Evolutionary conservation across 495 filamentous ascomycete species (phyloP), one percentile per base, ranked within the genome.

Genomic region (Bacidia gigantensis): DNA sequence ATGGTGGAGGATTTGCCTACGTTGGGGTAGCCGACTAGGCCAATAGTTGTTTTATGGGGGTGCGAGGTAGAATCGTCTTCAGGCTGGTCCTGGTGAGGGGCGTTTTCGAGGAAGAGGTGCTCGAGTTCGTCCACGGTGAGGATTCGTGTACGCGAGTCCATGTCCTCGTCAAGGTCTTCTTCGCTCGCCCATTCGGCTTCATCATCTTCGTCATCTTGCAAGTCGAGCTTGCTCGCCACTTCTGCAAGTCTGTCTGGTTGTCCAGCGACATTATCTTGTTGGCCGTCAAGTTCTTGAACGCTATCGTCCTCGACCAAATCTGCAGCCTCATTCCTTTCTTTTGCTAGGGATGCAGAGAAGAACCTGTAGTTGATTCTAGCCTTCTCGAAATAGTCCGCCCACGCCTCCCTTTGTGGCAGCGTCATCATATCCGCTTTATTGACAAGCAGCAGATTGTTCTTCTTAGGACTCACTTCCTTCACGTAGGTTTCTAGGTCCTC

Each of bases 341-440:
- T 94, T 20, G 92, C 92, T 54, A 98, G 67, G 45, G 82, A 79
- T 3, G 93, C 93, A 3, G 93, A 97, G 72, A 99, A 99, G 71
- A 95, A 99, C 51, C 79, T 83, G 69, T 88, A 99, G 51, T 81
- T 79, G 60, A 99, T 92, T 12, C 80, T 76, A 23, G 82, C 77
- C 50, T 76, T 72, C 60, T 86, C 82, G 56, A 99, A 94, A 61
- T 94, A 89, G 49, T 83, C 76, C 7, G 89, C 88, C 93, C 93
- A 99, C 1, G 72, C 71, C 59, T 79, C 79, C 59, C 93, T 71
- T 67, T 99, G 93, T 58, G 81, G 78, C 50, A 80, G 65, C 14
- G 88, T 92, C 87, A 99, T 87, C 93, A 99, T 94, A 72, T 99
- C 93, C 39, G 93, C 90, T 76, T 99, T 99, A 71, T 99, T 99